Conservation (phyloP, 768 basidiomycete genomes). For the Mycena kentingensis region DNA sequence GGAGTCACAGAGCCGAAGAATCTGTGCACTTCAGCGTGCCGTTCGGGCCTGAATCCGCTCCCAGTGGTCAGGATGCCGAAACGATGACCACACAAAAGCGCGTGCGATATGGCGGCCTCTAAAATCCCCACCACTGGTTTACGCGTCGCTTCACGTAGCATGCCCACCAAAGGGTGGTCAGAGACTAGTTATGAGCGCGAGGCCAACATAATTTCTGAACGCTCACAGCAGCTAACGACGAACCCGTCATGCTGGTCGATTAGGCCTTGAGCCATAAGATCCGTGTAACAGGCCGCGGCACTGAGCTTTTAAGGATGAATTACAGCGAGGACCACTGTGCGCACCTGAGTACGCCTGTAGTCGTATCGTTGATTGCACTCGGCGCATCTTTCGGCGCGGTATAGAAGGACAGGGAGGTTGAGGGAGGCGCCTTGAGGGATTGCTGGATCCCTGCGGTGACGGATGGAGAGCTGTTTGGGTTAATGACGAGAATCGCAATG, state of each 20-base stretch:
- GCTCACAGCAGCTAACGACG: constrained; percentile 42
- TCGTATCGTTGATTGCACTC: constrained; percentile 35
- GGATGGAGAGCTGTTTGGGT: constrained; percentile 39
- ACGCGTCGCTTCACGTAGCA: constrained; percentile 34
- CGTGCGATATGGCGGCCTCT: constrained; percentile 36
- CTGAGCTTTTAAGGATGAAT: too few species aligned
- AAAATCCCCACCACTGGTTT: constrained; percentile 40
- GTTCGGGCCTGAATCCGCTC: constrained; percentile 35
- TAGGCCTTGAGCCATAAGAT: constrained; percentile 29
- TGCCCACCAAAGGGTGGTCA: constrained; percentile 38
- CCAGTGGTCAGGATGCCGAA: constrained; percentile 43
- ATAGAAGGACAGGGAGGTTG: constrained; percentile 33
- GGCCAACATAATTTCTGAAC: background rate
- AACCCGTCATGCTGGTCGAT: constrained; percentile 37
- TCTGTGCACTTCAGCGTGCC: constrained; percentile 35
- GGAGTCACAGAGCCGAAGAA: constrained; percentile 38
- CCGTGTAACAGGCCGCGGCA: constrained; percentile 32
- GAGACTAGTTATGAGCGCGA: constrained; percentile 28
- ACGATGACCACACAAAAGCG: constrained; percentile 36
- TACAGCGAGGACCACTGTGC: too few species aligned
- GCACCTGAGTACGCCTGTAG: too few species aligned
- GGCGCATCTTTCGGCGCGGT: constrained; percentile 36
- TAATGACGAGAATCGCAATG: constrained; percentile 34
- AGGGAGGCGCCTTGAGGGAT: constrained; percentile 31
- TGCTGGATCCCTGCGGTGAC: constrained; percentile 35